These are phyloP conservation scores for Daedalea quercina DNA, from an alignment of 768 basidiomycete species.

Conservation along the genomic window DNA sequence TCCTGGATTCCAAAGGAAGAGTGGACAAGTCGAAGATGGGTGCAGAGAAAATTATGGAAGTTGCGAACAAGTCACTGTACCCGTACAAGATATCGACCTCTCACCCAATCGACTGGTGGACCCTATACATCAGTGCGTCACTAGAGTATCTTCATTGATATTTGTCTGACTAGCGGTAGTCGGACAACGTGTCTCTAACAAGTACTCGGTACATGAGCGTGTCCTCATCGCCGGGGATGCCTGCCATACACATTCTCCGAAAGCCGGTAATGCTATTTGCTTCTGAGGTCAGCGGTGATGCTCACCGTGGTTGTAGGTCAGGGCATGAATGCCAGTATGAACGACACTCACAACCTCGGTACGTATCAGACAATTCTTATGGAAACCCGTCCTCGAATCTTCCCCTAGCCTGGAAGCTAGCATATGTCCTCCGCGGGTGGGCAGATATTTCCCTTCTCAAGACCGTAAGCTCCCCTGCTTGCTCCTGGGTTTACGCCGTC, in stretches of 20 bases:
- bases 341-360: slow-evolving; percentile 48
- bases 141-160: slow-evolving; percentile 2
- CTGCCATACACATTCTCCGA: slow-evolving; percentile 39
- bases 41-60: slow-evolving; percentile 34
- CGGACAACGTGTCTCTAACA: slow-evolving; percentile 48
- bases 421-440: slow-evolving; percentile 41
- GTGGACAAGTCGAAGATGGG: slow-evolving; percentile 33
- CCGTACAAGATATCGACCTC: slow-evolving; percentile 32
- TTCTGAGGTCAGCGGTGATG: background rate
- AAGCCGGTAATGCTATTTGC: slow-evolving; percentile 26
- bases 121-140: slow-evolving; percentile 39
- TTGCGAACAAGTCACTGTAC: slow-evolving; percentile 32
- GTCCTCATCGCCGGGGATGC: slow-evolving; percentile 54
- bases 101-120: slow-evolving; percentile 40
- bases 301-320: slow-evolving; percentile 24
- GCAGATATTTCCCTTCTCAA: slow-evolving; percentile 38
- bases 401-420: slow-evolving; percentile 43
- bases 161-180: slow-evolving; percentile 26
- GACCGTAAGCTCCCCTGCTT: slow-evolving; percentile 30
- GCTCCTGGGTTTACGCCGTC: background rate
- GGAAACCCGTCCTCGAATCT: background rate
- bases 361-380: background rate
- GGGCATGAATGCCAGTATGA: slow-evolving; percentile 49
- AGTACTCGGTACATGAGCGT: slow-evolving; percentile 39
- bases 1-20: slow-evolving; percentile 31